Base-by-base conservation (phyloP, 805 yeast genomes). In the Hyphopichia homilentoma region DNA sequence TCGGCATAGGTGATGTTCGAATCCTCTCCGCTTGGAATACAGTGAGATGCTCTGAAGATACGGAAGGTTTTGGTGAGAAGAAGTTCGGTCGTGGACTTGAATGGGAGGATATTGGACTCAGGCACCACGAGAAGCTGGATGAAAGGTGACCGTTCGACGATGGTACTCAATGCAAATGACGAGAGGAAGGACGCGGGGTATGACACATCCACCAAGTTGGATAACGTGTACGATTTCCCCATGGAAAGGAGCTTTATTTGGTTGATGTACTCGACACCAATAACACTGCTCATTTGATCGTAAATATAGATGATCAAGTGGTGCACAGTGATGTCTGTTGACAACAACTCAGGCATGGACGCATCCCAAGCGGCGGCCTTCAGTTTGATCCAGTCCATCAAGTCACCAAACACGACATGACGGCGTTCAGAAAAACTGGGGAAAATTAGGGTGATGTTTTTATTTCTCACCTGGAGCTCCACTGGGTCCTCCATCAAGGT, bases 151-250 rank as follows among this genome's bases (percentile, higher is more conserved):
- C n/a, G n/a, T 7, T 11, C 18, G 9, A 27, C 6, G 4, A 27
- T 11, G 9, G 21, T 11, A 11, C 12, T 8, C 20, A 27, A n/a
- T 9, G 6, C 11, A 5, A 17, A 27, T 9, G 4, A 9, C 5
- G 11, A 7, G 13, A 27, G 13, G 4, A 9, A 17, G 7, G 21
- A 16, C 11, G 22, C 4, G 6, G 30, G 30, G 15, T 18, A 27
- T 17, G 30, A 27, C 7, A 27, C 7, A 18, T 27, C 30, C 13
- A 27, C 22, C n/a, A 27, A 6, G 16, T 18, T 27, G 4, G 22
- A 7, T n/a, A 27, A 6, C n/a, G 21, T 16, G 14, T n/a, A 27
- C 11, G 12, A 11, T 18, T 27, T 17, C 11, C 30, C 30, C 30
- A 27, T 27, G 7, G 6, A 9, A 18, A 27, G 18, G 7, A 27